phyloP scores from a whole-genome alignment of 768 basidiomycete species.

The Lentinula aciculospora region DNA sequence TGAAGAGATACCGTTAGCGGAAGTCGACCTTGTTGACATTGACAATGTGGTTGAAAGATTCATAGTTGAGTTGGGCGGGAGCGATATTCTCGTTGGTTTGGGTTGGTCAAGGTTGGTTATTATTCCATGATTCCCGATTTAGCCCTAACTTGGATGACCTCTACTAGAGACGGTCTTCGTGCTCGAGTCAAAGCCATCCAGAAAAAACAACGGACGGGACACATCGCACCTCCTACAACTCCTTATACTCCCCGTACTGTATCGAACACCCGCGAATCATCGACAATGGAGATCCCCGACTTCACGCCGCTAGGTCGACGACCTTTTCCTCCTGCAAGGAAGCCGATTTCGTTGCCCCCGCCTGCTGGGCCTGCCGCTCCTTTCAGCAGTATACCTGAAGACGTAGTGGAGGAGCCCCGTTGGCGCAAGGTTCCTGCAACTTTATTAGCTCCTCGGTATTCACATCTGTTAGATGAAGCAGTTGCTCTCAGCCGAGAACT shows the following conservation, averaged over 20 bases:
- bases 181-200: slow-evolving; percentile 50
- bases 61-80: slow-evolving; percentile 41
- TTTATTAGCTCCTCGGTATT: slow-evolving; percentile 49
- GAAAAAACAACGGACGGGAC: slow-evolving; percentile 53
- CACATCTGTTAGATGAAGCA: slow-evolving; percentile 53
- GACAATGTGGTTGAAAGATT: slow-evolving; percentile 62
- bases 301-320: slow-evolving; percentile 43
- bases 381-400: slow-evolving; percentile 25
- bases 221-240: slow-evolving; percentile 52
- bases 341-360: slow-evolving; percentile 18
- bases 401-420: slow-evolving; percentile 11
- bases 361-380: slow-evolving; percentile 22
- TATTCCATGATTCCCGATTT: neutral
- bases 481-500: slow-evolving; percentile 26
- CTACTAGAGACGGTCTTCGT: slow-evolving; percentile 42
- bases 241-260: slow-evolving; percentile 21
- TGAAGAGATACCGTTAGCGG: slow-evolving; percentile 36
- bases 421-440: slow-evolving; percentile 29
- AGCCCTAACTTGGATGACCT: neutral
- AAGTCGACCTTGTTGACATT: slow-evolving; percentile 46
- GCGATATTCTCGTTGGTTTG: slow-evolving; percentile 27
- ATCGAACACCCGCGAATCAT: slow-evolving; percentile 3
- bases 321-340: slow-evolving; percentile 20
- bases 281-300: slow-evolving; percentile 40
- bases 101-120: slow-evolving; percentile 57